Evolutionary conservation across 2,329 filamentous ascomycete species (phyloP).

Genomic region (Sphaerulina musiva): DNA sequence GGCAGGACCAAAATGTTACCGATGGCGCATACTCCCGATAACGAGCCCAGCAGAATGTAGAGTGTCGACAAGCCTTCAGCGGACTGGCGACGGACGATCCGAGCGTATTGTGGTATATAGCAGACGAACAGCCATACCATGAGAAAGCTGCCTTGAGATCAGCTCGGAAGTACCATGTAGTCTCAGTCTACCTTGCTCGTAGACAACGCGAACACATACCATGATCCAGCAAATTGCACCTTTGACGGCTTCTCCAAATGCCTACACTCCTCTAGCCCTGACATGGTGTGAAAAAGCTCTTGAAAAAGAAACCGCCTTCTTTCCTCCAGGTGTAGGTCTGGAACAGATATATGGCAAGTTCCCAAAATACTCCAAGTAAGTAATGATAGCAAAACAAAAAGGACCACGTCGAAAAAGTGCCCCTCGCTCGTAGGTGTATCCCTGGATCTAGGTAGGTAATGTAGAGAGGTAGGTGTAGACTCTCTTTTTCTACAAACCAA

Average conservation of each 20-base stretch:
- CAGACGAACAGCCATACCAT: constrained; percentile 80
- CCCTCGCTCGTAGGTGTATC: too few species aligned
- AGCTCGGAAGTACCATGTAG: not conserved
- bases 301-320: not conserved
- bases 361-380: too few species aligned
- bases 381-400: too few species aligned
- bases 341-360: not conserved
- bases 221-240: constrained; percentile 18
- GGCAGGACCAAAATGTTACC: constrained; percentile 82
- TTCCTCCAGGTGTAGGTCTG: not conserved
- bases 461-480: too few species aligned
- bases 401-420: too few species aligned
- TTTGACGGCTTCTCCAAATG: constrained; percentile 16
- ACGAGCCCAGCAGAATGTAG: constrained; percentile 81
- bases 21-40: constrained; percentile 77
- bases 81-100: constrained; percentile 75
- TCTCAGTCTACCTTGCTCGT: not conserved
- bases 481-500: too few species aligned
- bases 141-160: constrained; percentile 51
- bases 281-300: not conserved
- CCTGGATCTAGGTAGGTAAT: too few species aligned
- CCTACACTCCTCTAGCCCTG: constrained; percentile 12
- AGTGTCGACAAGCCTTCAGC: constrained; percentile 90
- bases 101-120: constrained; percentile 84
- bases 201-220: not conserved